Base-by-base conservation (phyloP, 2,329 filamentous ascomycete species). In the Ceratocystis ficicola region DNA sequence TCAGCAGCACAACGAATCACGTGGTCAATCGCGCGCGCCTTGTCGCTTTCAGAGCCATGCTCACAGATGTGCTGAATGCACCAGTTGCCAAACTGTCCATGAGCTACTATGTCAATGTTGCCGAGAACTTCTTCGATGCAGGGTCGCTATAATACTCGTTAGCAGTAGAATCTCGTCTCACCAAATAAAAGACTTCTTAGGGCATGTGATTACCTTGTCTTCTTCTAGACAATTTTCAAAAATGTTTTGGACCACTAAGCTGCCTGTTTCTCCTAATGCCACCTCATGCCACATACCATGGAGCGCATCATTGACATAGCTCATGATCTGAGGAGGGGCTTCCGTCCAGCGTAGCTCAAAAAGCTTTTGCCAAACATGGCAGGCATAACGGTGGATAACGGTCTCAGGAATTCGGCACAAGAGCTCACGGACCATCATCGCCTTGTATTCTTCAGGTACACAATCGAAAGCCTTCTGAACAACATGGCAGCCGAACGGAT, bases 31-130 rank as follows among this genome's bases (percentile, higher is more conserved):
- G 95, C 94, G 70, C 92, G 88, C 76, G 88, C 93, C 71, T 93
- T 92, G 76, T 99, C 95, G 50, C 87, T 86, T 41, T 92, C 88
- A 66, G 88, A 88, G 63, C 95, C 93, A 73, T 99, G 94, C 76
- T 99, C 94, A 76, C 94, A 99, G 71, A 99, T 91, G 76, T 99
- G 94, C 77, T 99, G 94, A 72, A 99, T 97, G 78, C 94, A 99
- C 94, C 94, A 99, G 75, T 99, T 99, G 66, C 94, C 94, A 73
- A 99, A 99, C 74, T 99, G 94, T 30, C 94, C 94, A 74, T 96
- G 93, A 67, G 94, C 89, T 72, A 99, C 91, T 69, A 96, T 89
- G 76, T 99, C 91, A 71, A 99, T 96, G 74, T 94, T 96, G 68
- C 84, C 84, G 66, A 99, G 84, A 48, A 99, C 94, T 75, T 99